Percentiles rank a stretch among this genome's conserved stretches.
These are phyloP conservation scores for Termitomyces sp. DNA, from an alignment of 768 basidiomycete species.

Conservation along the genomic window DNA sequence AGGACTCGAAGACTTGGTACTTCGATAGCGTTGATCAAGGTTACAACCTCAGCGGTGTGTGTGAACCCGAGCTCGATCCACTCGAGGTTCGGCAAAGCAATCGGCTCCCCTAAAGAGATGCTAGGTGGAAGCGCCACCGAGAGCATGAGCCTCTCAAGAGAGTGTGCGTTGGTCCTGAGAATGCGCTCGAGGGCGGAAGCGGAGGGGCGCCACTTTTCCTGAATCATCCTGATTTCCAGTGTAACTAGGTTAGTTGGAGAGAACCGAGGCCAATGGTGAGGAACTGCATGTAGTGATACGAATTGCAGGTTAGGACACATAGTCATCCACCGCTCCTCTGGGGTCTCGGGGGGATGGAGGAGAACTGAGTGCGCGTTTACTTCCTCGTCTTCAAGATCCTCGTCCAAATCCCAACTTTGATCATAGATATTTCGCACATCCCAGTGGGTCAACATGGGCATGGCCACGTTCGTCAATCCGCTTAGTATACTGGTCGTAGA, in stretches of 20 bases:
- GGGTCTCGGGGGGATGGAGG: neutral
- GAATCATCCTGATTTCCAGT: slow-evolving; percentile 4
- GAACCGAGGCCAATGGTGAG: slow-evolving; percentile 3
- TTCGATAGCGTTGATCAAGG: neutral
- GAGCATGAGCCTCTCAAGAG: slow-evolving; percentile 3
- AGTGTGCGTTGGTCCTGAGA: slow-evolving; percentile 6
- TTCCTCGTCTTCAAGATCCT: neutral
- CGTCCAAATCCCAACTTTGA: neutral
- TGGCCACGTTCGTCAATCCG: neutral
- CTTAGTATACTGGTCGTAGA: neutral
- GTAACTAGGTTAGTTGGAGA: neutral
- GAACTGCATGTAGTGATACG: neutral
- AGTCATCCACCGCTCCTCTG: neutral
- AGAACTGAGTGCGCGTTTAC: neutral
- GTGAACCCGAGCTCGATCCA: neutral
- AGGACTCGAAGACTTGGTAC: neutral
- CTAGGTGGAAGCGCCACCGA: neutral
- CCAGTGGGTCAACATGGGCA: neutral
- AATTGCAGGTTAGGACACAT: neutral
- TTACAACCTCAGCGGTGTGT: neutral
- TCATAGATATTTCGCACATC: neutral
- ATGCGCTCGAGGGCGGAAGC: neutral
- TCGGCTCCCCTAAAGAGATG: neutral
- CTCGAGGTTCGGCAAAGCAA: neutral
- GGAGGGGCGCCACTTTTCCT: neutral